phyloP scores from a whole-genome alignment of 768 basidiomycete species.

The Chalciporus pseudorubinellus region DNA sequence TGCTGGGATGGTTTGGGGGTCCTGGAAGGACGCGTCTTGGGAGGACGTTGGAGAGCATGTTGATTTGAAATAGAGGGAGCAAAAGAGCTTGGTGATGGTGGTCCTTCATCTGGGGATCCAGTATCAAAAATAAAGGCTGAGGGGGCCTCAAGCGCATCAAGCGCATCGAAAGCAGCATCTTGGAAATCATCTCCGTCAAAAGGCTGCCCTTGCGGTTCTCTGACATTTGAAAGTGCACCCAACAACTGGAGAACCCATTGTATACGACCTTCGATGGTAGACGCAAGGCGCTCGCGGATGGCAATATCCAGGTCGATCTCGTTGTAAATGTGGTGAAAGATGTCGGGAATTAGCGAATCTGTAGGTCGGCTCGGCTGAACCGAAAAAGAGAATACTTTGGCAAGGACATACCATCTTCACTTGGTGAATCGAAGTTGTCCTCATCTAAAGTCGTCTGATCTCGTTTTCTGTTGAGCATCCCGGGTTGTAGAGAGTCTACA shows the following conservation, averaged over 20 bases:
- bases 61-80: constrained; percentile 15
- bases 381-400: not conserved
- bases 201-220: constrained; percentile 12
- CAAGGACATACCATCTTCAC: constrained; percentile 18
- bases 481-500: constrained; percentile 14
- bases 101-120: constrained; percentile 19
- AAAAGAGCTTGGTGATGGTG: constrained; percentile 21
- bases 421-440: constrained; percentile 10
- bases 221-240: constrained; percentile 29
- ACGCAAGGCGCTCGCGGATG: constrained; percentile 39
- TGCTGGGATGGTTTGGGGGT: constrained; percentile 27
- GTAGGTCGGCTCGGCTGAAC: not conserved
- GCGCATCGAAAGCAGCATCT: constrained; percentile 41
- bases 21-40: constrained; percentile 28
- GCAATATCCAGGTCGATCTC: constrained; percentile 46
- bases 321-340: constrained; percentile 26
- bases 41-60: constrained; percentile 15
- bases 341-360: constrained; percentile 15
- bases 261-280: constrained; percentile 44
- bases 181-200: constrained; percentile 34
- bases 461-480: constrained; percentile 9
- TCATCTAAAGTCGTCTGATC: constrained; percentile 8
- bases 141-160: constrained; percentile 40
- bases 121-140: constrained; percentile 37
- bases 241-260: constrained; percentile 45